These are phyloP conservation scores for Mycocentrospora acerina DNA, from an alignment of 2,329 filamentous ascomycete genomes.

Conservation along the genomic window DNA sequence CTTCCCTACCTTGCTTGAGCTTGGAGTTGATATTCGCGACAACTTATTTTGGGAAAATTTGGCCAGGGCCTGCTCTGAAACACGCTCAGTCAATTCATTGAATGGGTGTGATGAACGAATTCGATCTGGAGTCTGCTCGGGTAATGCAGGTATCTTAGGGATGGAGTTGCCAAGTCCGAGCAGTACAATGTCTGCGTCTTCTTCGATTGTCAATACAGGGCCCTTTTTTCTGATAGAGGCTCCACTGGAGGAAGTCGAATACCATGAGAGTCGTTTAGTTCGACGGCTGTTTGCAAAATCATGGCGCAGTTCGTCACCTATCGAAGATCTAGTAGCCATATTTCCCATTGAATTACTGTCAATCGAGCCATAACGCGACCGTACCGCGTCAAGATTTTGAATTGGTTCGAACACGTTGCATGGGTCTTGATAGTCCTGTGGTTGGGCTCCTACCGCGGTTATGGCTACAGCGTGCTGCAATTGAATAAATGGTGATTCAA, in stretches of 20 bases:
- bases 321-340: slow-evolving; percentile 4
- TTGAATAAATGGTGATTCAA: too few relatives aligned
- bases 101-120: slow-evolving; percentile 6
- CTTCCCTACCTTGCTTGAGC: slow-evolving; percentile 1
- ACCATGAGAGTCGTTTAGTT: slow-evolving; percentile 23
- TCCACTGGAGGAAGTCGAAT: slow-evolving; percentile 8
- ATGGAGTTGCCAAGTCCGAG: slow-evolving; percentile 10
- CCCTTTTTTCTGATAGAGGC: slow-evolving; percentile 5
- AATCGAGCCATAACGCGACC: slow-evolving; percentile 2
- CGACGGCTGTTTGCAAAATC: slow-evolving; percentile 9
- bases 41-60: slow-evolving; percentile 4
- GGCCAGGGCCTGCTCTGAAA: slow-evolving; percentile 11
- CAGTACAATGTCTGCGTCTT: slow-evolving; percentile 29
- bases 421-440: too few relatives aligned
- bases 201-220: slow-evolving; percentile 21
- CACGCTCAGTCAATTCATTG: slow-evolving; percentile 9
- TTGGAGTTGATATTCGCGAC: slow-evolving; percentile 11
- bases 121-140: slow-evolving; percentile 1
- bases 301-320: slow-evolving; percentile 6
- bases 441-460: too few relatives aligned
- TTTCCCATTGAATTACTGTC: slow-evolving; percentile 9
- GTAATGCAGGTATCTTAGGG: slow-evolving; percentile 11
- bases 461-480: too few relatives aligned
- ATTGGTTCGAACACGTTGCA: neutral
- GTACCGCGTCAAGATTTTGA: neutral